Evolutionary conservation across 345 rosid species (phyloP).

Genomic region (Kandelia obovata): DNA sequence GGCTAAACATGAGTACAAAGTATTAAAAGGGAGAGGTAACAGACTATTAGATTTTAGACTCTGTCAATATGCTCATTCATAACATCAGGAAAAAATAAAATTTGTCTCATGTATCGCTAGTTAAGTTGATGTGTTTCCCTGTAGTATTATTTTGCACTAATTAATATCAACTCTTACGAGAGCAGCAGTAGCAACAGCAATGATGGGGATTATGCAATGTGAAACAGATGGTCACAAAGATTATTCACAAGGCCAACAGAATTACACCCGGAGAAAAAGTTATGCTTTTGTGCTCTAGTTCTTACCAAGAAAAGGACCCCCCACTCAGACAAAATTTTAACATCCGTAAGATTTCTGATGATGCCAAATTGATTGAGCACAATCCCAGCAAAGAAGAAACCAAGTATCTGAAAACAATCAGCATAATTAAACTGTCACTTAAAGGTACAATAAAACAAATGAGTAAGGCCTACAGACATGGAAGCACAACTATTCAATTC

Average conservation of each 20-base stretch:
- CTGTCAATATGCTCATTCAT: too few relatives aligned
- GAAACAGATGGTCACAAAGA: neutral
- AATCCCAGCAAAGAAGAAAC: conserved; percentile 95
- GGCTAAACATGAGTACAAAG: too few relatives aligned
- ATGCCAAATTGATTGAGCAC: conserved; percentile 88
- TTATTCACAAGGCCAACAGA: neutral
- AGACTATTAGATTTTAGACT: too few relatives aligned
- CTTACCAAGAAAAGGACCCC: conserved; percentile 97
- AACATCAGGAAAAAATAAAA: too few relatives aligned
- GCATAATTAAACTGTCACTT: conserved; percentile 3
- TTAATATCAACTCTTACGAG: neutral
- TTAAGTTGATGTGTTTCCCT: neutral
- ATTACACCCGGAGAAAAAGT: conserved; percentile 11
- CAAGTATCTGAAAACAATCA: conserved; percentile 70
- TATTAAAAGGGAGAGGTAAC: too few relatives aligned
- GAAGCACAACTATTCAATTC: neutral
- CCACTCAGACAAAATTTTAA: conserved; percentile 95
- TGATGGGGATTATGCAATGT: neutral
- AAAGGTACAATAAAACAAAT: neutral
- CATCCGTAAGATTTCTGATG: conserved; percentile 87
- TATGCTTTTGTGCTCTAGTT: neutral
- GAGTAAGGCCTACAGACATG: neutral
- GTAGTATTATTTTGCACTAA: neutral
- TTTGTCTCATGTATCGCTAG: neutral
- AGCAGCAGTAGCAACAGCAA: neutral